Percentiles rank a stretch among this genome's conserved stretches.
Evolutionary conservation across 768 basidiomycete genomes (phyloP).

Genomic region (Russula earlei): DNA sequence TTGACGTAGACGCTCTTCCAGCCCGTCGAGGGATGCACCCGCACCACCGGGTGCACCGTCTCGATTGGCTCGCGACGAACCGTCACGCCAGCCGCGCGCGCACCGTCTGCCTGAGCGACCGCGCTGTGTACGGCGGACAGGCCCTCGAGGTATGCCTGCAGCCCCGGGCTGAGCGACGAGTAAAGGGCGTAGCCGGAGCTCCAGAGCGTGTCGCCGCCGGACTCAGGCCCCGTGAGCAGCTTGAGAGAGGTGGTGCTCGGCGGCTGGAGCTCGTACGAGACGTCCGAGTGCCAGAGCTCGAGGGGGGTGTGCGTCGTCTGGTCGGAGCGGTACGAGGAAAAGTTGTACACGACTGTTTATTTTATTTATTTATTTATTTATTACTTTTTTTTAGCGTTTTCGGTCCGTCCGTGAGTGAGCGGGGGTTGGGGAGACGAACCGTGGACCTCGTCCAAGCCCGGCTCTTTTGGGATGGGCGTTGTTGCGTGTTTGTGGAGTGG

Average conservation of each 20-base stretch:
- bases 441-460: slow-evolving; percentile 69
- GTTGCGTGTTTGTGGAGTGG: slow-evolving; percentile 79
- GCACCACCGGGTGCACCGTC: slow-evolving; percentile 63
- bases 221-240: slow-evolving; percentile 57
- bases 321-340: slow-evolving; percentile 53
- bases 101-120: slow-evolving; percentile 32
- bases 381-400: too few species aligned
- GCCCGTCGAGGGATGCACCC: slow-evolving; percentile 77
- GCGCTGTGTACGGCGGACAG: slow-evolving; percentile 49
- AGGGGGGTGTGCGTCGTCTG: slow-evolving; percentile 56
- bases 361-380: too few species aligned
- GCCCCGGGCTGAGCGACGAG: slow-evolving; percentile 46
- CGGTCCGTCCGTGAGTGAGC: too few species aligned
- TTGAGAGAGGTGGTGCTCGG: slow-evolving; percentile 72
- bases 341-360: slow-evolving; percentile 57
- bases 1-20: slow-evolving; percentile 82
- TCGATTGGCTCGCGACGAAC: slow-evolving; percentile 17
- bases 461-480: slow-evolving; percentile 60
- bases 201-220: slow-evolving; percentile 32
- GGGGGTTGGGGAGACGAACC: slow-evolving; percentile 39
- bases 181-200: slow-evolving; percentile 44
- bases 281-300: slow-evolving; percentile 80
- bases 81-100: slow-evolving; percentile 3
- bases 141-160: slow-evolving; percentile 49
- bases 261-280: slow-evolving; percentile 76